Evolutionary conservation across 257 asterid genomes (phyloP).

Genomic region (Mitragyna speciosa): DNA sequence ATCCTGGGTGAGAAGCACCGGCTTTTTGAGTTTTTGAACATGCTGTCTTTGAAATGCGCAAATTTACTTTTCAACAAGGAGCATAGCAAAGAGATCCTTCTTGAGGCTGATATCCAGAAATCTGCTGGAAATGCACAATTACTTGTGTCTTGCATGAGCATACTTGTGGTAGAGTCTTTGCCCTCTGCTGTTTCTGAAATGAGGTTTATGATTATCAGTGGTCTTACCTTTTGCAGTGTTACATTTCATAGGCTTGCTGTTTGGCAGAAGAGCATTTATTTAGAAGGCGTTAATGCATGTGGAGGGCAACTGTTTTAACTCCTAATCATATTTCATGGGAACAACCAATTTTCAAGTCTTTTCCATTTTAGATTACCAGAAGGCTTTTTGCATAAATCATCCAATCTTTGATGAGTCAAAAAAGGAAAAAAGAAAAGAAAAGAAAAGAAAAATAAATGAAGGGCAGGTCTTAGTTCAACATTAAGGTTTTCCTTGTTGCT

Average conservation of each 20-base stretch:
- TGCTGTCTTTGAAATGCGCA: constrained; percentile 81
- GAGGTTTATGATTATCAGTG: not conserved
- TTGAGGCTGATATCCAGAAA: constrained; percentile 68
- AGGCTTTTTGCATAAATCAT: not conserved
- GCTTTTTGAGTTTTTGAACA: constrained; percentile 73
- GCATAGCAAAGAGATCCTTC: constrained; percentile 75
- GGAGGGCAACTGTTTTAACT: not conserved
- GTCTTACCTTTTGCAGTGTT: not conserved
- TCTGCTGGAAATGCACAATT: constrained; percentile 68
- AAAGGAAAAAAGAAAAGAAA: not conserved
- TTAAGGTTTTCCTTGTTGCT: not conserved
- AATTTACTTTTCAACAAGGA: constrained; percentile 85
- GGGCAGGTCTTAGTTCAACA: not conserved
- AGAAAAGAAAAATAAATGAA: not conserved
- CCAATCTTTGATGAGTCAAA: not conserved
- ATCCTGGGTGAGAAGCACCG: constrained; percentile 76
- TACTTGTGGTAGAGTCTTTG: constrained; percentile 77
- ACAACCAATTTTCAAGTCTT: not conserved
- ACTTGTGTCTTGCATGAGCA: constrained; percentile 84
- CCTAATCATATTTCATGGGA: not conserved
- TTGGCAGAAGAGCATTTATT: not conserved
- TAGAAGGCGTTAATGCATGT: not conserved
- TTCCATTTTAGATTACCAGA: not conserved
- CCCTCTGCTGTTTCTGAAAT: constrained; percentile 3
- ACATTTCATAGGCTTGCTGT: not conserved